Percentiles rank a stretch among this genome's conserved stretches.
These are phyloP conservation scores for Tolypocladium inflatum DNA, from an alignment of 2,329 filamentous ascomycete genomes.

Conservation along the genomic window DNA sequence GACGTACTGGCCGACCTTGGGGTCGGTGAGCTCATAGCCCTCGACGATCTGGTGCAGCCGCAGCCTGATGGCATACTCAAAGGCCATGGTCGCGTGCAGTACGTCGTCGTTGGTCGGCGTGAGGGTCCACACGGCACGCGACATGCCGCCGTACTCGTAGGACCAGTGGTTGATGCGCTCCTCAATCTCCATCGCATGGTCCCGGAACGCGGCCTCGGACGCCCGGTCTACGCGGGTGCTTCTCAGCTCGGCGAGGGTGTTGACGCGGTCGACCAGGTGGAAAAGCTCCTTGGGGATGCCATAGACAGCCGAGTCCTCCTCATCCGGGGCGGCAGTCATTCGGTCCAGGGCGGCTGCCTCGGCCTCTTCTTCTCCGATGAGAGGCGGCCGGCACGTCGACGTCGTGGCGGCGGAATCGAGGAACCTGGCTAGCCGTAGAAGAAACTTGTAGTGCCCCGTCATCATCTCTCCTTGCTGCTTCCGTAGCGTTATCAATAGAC, in stretches of 20 bases:
- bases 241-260: slow-evolving; percentile 21
- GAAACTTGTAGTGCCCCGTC: slow-evolving; percentile 30
- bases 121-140: slow-evolving; percentile 13
- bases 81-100: slow-evolving; percentile 25
- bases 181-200: slow-evolving; percentile 18
- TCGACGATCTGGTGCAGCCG: slow-evolving; percentile 32
- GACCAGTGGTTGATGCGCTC: slow-evolving; percentile 28
- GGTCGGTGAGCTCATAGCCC: slow-evolving; percentile 26
- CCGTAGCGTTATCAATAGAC: slow-evolving; percentile 22
- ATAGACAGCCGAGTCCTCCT: slow-evolving; percentile 23
- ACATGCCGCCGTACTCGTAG: slow-evolving; percentile 17
- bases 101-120: slow-evolving; percentile 16
- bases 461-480: slow-evolving; percentile 18
- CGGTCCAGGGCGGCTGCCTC: slow-evolving; percentile 16
- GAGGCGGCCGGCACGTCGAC: slow-evolving; percentile 22
- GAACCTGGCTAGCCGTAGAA: slow-evolving; percentile 20
- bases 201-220: slow-evolving; percentile 19
- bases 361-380: slow-evolving; percentile 21
- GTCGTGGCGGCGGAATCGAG: slow-evolving; percentile 24
- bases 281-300: slow-evolving; percentile 26
- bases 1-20: slow-evolving; percentile 22
- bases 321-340: slow-evolving; percentile 14
- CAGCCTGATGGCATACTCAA: slow-evolving; percentile 30
- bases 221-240: slow-evolving; percentile 17
- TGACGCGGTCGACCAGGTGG: slow-evolving; percentile 22